phyloP scores from a whole-genome alignment of 2,329 filamentous ascomycete species.

The Huntiella bhutanensis region DNA sequence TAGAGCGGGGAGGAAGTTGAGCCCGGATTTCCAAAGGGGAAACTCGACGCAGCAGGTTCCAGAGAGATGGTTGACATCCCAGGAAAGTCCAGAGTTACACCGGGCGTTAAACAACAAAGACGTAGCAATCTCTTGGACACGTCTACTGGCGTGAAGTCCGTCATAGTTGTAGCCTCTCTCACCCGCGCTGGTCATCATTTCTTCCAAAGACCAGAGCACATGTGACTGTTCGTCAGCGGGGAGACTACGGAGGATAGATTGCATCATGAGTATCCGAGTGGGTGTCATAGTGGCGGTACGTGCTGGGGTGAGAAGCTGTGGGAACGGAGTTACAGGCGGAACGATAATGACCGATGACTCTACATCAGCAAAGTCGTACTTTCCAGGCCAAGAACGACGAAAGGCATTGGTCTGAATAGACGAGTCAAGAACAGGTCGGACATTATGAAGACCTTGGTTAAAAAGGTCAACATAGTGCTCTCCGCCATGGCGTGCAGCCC shows the following conservation, averaged over 20 bases:
- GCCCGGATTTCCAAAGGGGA: neutral
- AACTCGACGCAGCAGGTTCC: slow-evolving; percentile 7
- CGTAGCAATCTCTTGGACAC: slow-evolving; percentile 24
- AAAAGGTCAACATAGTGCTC: slow-evolving; percentile 26
- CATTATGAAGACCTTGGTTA: slow-evolving; percentile 24
- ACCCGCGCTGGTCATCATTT: slow-evolving; percentile 24
- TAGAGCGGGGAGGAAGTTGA: neutral
- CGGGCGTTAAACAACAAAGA: slow-evolving; percentile 33
- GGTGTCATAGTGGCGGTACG: slow-evolving; percentile 33
- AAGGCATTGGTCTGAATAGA: slow-evolving; percentile 3
- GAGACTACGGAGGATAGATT: slow-evolving; percentile 27
- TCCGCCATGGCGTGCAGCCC: slow-evolving; percentile 32
- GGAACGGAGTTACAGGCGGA: slow-evolving; percentile 27
- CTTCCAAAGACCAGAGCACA: slow-evolving; percentile 30
- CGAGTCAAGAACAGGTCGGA: slow-evolving; percentile 21
- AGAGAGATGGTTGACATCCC: neutral
- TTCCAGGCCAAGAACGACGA: neutral
- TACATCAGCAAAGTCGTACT: slow-evolving; percentile 13
- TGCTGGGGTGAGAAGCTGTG: slow-evolving; percentile 25
- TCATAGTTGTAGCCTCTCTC: slow-evolving; percentile 21
- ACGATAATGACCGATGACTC: slow-evolving; percentile 17
- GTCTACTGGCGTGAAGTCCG: slow-evolving; percentile 26
- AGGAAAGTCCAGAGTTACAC: slow-evolving; percentile 25
- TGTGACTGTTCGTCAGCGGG: slow-evolving; percentile 23
- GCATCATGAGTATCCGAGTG: slow-evolving; percentile 31